These are phyloP conservation scores for Colletotrichum lentis DNA, from an alignment of 2,329 filamentous ascomycete genomes.

Conservation along the genomic window DNA sequence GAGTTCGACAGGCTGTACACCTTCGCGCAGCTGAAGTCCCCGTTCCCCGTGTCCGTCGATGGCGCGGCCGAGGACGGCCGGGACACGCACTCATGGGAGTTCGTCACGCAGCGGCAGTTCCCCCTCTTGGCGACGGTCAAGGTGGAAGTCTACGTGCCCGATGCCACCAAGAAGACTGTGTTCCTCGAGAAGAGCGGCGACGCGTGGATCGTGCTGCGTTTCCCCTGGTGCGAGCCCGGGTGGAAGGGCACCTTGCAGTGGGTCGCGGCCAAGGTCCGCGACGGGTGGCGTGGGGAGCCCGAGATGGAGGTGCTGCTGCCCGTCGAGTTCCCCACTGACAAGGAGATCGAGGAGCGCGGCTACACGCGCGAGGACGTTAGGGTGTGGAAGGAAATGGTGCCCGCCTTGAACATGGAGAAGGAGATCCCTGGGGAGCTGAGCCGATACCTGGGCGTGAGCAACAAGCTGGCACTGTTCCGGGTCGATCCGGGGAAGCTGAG, in stretches of 20 bases:
- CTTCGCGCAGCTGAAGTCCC: conserved; percentile 73
- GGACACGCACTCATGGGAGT: conserved; percentile 67
- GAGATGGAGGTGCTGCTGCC: conserved; percentile 74
- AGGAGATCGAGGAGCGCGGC: conserved; percentile 64
- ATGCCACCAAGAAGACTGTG: conserved; percentile 61
- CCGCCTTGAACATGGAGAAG: conserved; percentile 63
- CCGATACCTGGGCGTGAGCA: conserved; percentile 72
- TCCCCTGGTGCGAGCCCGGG: conserved; percentile 66
- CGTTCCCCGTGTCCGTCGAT: conserved; percentile 54
- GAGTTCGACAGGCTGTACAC: conserved; percentile 84
- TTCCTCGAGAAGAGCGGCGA: conserved; percentile 57
- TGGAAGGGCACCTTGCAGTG: conserved; percentile 56
- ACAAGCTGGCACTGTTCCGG: conserved; percentile 73
- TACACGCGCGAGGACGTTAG: conserved; percentile 69
- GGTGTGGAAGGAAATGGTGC: conserved; percentile 69
- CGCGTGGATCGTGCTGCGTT: conserved; percentile 71
- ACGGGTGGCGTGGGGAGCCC: conserved; percentile 59
- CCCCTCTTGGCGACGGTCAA: conserved; percentile 75
- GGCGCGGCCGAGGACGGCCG: conserved; percentile 49
- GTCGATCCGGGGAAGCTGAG: conserved; percentile 66
- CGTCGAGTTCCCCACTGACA: conserved; percentile 65
- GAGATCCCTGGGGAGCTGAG: conserved; percentile 70
- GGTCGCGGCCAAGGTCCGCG: conserved; percentile 59
- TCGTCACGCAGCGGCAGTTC: conserved; percentile 74
- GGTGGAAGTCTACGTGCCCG: conserved; percentile 74